These are phyloP conservation scores for Populus alba DNA, from an alignment of 345 rosid species.

Conservation along the genomic window DNA sequence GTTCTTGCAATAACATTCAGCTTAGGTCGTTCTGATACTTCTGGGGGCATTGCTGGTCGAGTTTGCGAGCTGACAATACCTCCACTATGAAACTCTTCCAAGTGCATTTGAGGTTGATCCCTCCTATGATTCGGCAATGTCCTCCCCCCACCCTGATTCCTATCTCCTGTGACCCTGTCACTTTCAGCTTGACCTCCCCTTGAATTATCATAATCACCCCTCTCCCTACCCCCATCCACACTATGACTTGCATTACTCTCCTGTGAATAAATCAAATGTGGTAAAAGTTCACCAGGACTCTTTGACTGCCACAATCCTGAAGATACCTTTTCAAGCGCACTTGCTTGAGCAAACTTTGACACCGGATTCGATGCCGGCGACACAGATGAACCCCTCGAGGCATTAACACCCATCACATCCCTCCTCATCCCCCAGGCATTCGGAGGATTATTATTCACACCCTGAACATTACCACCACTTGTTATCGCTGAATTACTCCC, in stretches of 20 bases:
- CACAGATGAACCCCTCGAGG: neutral
- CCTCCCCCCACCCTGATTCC: conserved; percentile 2
- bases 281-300: conserved; percentile 17
- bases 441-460: conserved; percentile 10
- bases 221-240: conserved; percentile 9
- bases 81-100: conserved; percentile 8
- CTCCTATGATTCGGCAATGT: conserved; percentile 1
- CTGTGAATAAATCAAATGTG: conserved; percentile 13
- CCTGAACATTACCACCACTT: neutral
- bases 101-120: conserved; percentile 3
- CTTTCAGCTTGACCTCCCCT: conserved; percentile 14
- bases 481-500: neutral
- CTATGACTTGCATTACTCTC: conserved; percentile 1
- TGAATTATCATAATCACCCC: conserved; percentile 6
- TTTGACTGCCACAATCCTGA: conserved; percentile 28
- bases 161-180: conserved; percentile 8
- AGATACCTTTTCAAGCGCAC: conserved; percentile 27
- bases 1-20: conserved; percentile 6
- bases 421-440: conserved; percentile 23
- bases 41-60: neutral
- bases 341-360: conserved; percentile 26
- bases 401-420: conserved; percentile 3
- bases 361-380: neutral
- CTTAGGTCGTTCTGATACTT: conserved; percentile 7
- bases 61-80: conserved; percentile 2